These are phyloP conservation scores for Phytopythium sindhum DNA, from an alignment of 352 stramenopile species.

Conservation along the genomic window DNA sequence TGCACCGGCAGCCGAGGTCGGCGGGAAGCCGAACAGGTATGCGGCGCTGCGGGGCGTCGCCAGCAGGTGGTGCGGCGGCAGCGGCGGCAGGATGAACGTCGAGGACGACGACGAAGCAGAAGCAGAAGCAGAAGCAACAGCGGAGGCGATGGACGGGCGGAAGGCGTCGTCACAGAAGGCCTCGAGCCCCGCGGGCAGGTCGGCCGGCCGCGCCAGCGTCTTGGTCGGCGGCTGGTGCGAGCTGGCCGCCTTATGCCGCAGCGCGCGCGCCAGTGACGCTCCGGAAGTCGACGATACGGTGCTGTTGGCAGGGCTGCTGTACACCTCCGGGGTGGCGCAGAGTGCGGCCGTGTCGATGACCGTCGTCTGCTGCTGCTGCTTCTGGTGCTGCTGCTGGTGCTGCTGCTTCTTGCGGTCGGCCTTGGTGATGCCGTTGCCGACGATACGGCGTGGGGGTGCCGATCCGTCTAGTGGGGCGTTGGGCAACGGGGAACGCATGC, in stretches of 20 bases:
- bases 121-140: neutral
- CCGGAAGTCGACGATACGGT: constrained; percentile 18
- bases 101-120: constrained; percentile 1
- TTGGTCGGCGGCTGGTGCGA: constrained; percentile 49
- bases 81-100: constrained; percentile 44
- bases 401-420: constrained; percentile 34
- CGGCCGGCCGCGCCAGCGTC: constrained; percentile 39
- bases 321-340: constrained; percentile 19
- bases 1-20: too few species aligned
- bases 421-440: constrained; percentile 50
- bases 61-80: constrained; percentile 40
- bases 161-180: constrained; percentile 46
- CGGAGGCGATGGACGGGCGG: neutral
- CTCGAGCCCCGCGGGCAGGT: constrained; percentile 36
- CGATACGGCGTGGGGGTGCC: constrained; percentile 21
- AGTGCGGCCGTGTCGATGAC: constrained; percentile 8
- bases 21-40: constrained; percentile 7
- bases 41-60: constrained; percentile 21
- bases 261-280: neutral
- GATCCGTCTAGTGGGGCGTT: constrained; percentile 11
- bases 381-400: constrained; percentile 13
- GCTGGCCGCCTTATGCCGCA: neutral
- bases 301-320: constrained; percentile 22
- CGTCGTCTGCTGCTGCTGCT: constrained; percentile 1
- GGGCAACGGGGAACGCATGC: constrained; percentile 55